Base-by-base conservation (phyloP, 768 basidiomycete species). In the Trametes elegans region DNA sequence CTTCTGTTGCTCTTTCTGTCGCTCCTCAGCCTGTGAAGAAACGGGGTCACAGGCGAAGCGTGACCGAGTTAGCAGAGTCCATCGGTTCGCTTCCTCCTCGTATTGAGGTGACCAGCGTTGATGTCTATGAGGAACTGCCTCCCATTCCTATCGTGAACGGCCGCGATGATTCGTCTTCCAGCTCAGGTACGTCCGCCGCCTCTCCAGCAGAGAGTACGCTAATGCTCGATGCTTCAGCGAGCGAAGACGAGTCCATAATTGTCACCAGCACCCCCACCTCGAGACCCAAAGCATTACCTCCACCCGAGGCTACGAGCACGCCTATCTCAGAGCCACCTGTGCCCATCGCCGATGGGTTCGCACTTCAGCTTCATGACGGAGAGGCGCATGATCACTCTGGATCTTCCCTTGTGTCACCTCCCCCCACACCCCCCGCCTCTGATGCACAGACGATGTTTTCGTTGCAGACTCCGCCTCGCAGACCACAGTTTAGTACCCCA, bases 381-480 rank as follows among this genome's bases (percentile, higher is more conserved):
- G 36, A 49, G 7, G 28, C 18, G 5, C 32, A 36, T 14, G 32
- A 27, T 27, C 18, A 45, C 9, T 59, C 61, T 26, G 57, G 38
- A 3, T 41, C 70, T 3, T 70, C 70, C 11, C 53, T 53, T 5
- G 55, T 32, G 24, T 71, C 75, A 38, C 71, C 73, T 3, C 71
- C 70, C 28, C 60, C 53, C n/a, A 57, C 53, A 14, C 71, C 75
- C n/a, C 71, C 73, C n/a, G 44, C 27, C n/a, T 34, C 31, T n/a
- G 47, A 43, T 7, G 1, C 45, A 7, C 47, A 24, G n/a, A 43
- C 54, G 2, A 52, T 54, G n/a, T 64, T 56, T 32, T 36, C 59
- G 7, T 68, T 76, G 40, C 67, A 74, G 36, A 83, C 84, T 1
- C 83, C 83, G 7, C 79, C 79, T 9, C 76, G 74, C 26, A 72